phyloP scores from a whole-genome alignment of 768 basidiomycete genomes.

The Pulveroboletus sp. region DNA sequence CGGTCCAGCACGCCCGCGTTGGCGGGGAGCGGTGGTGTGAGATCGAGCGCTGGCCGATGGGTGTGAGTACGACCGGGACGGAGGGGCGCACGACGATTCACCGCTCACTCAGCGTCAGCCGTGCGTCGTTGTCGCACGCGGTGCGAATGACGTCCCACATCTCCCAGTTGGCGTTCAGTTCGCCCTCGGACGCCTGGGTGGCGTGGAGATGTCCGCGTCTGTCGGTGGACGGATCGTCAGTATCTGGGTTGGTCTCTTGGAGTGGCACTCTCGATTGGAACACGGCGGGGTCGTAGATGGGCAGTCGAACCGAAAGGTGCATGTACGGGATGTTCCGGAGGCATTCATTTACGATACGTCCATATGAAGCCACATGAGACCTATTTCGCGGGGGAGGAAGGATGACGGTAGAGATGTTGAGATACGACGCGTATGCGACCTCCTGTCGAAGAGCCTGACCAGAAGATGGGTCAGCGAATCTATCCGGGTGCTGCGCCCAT shows the following conservation, averaged over 20 bases:
- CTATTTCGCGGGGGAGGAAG: conserved; percentile 86
- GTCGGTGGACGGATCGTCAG: conserved; percentile 22
- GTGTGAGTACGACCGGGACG: conserved; percentile 10
- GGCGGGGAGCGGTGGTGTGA: conserved; percentile 82
- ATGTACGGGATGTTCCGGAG: conserved; percentile 67
- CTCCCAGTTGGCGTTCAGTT: conserved; percentile 85
- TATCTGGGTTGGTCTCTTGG: conserved; percentile 27
- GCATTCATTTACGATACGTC: conserved; percentile 80
- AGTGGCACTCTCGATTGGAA: conserved; percentile 40
- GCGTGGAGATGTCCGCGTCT: conserved; percentile 24
- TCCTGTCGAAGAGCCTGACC: conserved; percentile 88
- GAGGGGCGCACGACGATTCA: conserved; percentile 19
- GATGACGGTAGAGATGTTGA: conserved; percentile 80
- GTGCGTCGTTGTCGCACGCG: conserved; percentile 78
- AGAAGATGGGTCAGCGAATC: conserved; percentile 13
- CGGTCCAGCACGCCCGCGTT: conserved; percentile 71
- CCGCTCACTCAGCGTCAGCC: conserved; percentile 74
- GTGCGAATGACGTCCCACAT: conserved; percentile 97
- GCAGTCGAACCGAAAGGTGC: conserved; percentile 77
- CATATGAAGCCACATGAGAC: conserved; percentile 85
- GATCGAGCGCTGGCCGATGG: conserved; percentile 83
- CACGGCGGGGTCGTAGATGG: conserved; percentile 72
- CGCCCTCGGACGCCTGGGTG: conserved; percentile 44
- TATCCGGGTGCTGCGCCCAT: conserved; percentile 18
- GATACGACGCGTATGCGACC: conserved; percentile 87